Base-by-base conservation (phyloP, 1,284 basidiomycete genomes). In the Pholiota adiposa region DNA sequence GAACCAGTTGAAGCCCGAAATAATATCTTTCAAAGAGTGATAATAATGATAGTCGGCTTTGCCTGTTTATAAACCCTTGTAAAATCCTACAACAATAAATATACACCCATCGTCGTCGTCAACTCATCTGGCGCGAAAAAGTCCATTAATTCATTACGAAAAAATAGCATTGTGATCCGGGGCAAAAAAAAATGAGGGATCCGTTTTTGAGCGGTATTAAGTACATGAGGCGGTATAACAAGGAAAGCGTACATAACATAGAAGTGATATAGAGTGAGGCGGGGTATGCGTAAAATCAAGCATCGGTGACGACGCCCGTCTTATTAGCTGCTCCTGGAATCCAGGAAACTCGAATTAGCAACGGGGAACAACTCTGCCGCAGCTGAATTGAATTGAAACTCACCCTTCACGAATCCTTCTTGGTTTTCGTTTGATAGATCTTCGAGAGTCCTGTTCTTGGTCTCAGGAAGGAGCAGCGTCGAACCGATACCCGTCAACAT, bases 401-500 rank as follows among this genome's bases (percentile, higher is more conserved):
- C 44, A 71, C 73, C 72, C 64, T 66, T 69, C 44, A 89, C 75
- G 72, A 90, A 91, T 57, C 84, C 79, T 0, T 86, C 81, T 70
- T 91, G 88, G 46, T 81, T 75, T 72, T 92, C 90, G 66, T 86
- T 84, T 2, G 88, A 90, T 11, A 88, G 76, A 12, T 89, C 88
- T 74, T 94, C 91, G 51, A 93, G 81, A 14, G 84, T 77, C 69
- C 75, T 78, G 48, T 79, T 78, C 75, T 86, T 93, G 38, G 92
- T 93, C 79, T 94, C 92, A 38, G 89, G 87, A 18, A 92, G 73
- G 41, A 94, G 81, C 51, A 93, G 76, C 1, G 90, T 93, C 5
- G 92, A 89, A 76, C 87, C 81, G 66, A 93, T 81, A 64, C 92
- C 92, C 0, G 89, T 90, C 62, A 93, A 77, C 88, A 93, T 92